These are phyloP conservation scores for Candida parachauliodes DNA, from an alignment of 805 yeast genomes.

Conservation along the genomic window DNA sequence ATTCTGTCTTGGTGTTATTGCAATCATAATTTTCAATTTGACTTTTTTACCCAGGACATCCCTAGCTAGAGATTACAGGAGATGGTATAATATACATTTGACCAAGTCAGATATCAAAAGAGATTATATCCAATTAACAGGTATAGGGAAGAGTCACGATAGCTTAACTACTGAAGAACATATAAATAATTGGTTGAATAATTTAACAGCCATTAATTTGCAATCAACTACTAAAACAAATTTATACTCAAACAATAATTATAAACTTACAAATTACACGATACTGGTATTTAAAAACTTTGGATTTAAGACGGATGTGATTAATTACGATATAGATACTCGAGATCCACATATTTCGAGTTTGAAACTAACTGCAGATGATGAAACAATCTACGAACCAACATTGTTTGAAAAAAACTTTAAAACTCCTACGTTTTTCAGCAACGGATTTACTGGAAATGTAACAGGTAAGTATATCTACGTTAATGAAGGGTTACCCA, in stretches of 20 bases:
- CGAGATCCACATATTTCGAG: constrained; percentile 24
- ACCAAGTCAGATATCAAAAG: constrained; percentile 72
- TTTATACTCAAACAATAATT: constrained; percentile 23
- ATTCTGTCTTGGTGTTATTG: constrained; percentile 42
- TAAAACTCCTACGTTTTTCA: constrained; percentile 29
- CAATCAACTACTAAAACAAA: constrained; percentile 15
- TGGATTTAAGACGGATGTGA: constrained; percentile 21
- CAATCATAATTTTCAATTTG: constrained; percentile 55
- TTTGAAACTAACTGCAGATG: constrained; percentile 21
- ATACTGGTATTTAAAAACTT: constrained; percentile 23
- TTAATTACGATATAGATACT: constrained; percentile 13
- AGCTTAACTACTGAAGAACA: constrained; percentile 20
- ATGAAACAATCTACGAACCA: constrained; percentile 23
- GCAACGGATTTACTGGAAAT: constrained; percentile 25
- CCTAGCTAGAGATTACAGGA: constrained; percentile 70
- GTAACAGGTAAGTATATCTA: constrained; percentile 22
- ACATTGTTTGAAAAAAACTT: constrained; percentile 20
- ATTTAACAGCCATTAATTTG: constrained; percentile 23
- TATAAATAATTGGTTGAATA: constrained; percentile 23
- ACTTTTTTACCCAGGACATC: constrained; percentile 84
- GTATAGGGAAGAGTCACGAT: constrained; percentile 20
- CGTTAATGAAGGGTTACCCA: constrained; percentile 27
- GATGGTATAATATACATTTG: constrained; percentile 63
- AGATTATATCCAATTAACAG: constrained; percentile 41
- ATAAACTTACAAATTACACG: constrained; percentile 22